Evolutionary conservation across 2,329 filamentous ascomycete genomes (phyloP).

Genomic region (Ophiostoma montium): DNA sequence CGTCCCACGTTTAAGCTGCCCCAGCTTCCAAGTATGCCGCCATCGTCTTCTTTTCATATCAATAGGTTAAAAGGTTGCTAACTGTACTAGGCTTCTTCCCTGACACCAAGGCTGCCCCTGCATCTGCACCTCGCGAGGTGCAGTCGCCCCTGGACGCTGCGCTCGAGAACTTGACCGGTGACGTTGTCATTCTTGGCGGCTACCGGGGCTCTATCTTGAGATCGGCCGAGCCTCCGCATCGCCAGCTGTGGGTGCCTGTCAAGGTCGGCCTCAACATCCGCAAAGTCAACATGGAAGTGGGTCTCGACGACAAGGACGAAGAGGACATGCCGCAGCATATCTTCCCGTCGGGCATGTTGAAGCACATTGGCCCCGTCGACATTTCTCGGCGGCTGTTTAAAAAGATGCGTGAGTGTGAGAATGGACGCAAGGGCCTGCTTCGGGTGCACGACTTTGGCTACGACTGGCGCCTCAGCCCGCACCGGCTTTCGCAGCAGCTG

Average conservation of each 20-base stretch:
- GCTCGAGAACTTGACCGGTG: slow-evolving; percentile 60
- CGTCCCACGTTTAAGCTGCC: slow-evolving; percentile 61
- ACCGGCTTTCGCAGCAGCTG: slow-evolving; percentile 57
- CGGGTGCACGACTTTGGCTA: slow-evolving; percentile 86
- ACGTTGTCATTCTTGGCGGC: slow-evolving; percentile 78
- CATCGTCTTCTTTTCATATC: background rate
- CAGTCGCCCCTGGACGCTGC: slow-evolving; percentile 27
- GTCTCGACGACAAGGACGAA: slow-evolving; percentile 68
- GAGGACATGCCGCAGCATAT: slow-evolving; percentile 72
- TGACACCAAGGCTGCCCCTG: slow-evolving; percentile 10
- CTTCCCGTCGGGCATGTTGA: slow-evolving; percentile 75
- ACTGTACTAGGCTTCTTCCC: slow-evolving; percentile 14
- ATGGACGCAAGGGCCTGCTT: slow-evolving; percentile 54
- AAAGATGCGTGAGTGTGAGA: slow-evolving; percentile 58
- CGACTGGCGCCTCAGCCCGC: slow-evolving; percentile 83
- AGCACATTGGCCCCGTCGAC: slow-evolving; percentile 82
- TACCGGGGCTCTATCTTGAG: slow-evolving; percentile 84
- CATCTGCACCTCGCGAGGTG: slow-evolving; percentile 1
- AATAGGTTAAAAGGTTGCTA: background rate
- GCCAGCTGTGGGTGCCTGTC: slow-evolving; percentile 88
- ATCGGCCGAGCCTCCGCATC: slow-evolving; percentile 64
- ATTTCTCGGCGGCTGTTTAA: slow-evolving; percentile 74
- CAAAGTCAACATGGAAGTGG: slow-evolving; percentile 83
- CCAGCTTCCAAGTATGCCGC: slow-evolving; percentile 33
- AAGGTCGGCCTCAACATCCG: slow-evolving; percentile 85